Base-by-base conservation (phyloP, 2,329 filamentous ascomycete genomes). In the Phialophora verrucosa region DNA sequence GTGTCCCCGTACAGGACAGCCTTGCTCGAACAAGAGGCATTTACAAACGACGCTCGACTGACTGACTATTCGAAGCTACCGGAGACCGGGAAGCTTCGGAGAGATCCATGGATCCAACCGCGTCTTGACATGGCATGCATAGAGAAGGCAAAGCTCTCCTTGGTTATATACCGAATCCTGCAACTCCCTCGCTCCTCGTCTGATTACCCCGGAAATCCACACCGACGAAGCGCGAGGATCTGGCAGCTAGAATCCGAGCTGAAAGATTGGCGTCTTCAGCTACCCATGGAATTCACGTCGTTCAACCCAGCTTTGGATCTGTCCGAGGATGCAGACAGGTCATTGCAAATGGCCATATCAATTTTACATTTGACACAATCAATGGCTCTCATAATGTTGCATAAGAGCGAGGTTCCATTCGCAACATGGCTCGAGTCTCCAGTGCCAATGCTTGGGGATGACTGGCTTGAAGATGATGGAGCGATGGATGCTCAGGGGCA, bases 201-300 rank as follows among this genome's bases (percentile, higher is more conserved):
- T 55, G 29, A 32, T 29, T 32, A 56, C 12, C 25, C 53, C 35
- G 60, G 12, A 17, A 20, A 27, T 14, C 50, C 17, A 31, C 32
- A n/a, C 55, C 25, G 25, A 2, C 62, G 47, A 29, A 44, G 31
- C 31, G 55, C 62, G n/a, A 50, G 55, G 20, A 53, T 64, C n/a
- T 59, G 62, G 62, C 57, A 64, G 42, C 54, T 69, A 38, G 64
- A 63, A 17, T 56, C 60, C 8, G 60, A 63, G 27, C 38, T 63
- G 25, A 56, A 63, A 38, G 60, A 63, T 20, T 63, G 60, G 60
- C 51, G 53, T 23, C 60, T 56, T 49, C 60, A 63, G 27, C 35
- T 57, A 25, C 60, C 60, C 7, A 25, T 57, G 25, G 60, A 63
- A 17, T 11, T 63, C 38, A 49, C 51, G 17, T 44, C 59, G 4